phyloP scores from a whole-genome alignment of 306 rosid species.

The Vigna unguiculata region DNA sequence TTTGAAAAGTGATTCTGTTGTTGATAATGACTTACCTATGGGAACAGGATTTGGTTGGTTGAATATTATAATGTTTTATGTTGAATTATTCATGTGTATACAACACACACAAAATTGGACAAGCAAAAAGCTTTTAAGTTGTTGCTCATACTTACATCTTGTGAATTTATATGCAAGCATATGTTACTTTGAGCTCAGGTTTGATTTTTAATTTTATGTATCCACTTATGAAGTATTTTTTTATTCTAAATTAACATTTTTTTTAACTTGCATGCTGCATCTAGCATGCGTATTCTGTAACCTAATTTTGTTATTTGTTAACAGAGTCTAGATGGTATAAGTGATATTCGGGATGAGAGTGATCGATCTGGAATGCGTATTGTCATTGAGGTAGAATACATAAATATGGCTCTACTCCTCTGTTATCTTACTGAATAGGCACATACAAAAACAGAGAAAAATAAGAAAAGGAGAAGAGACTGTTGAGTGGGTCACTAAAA shows the following conservation, averaged over 20 bases:
- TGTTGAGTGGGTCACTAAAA: constrained; percentile 10
- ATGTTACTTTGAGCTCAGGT: neutral
- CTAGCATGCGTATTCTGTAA: constrained; percentile 20
- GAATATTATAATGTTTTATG: neutral
- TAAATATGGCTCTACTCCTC: constrained; percentile 14
- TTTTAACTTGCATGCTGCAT: constrained; percentile 15
- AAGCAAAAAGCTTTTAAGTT: neutral
- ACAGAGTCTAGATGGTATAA: constrained; percentile 88
- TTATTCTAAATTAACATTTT: neutral
- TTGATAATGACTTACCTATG: neutral
- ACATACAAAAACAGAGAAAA: neutral
- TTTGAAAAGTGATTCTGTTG: neutral
- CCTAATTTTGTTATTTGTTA: constrained; percentile 12
- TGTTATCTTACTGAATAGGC: constrained; percentile 18
- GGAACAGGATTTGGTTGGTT: constrained; percentile 14
- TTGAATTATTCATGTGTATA: neutral
- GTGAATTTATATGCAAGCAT: neutral
- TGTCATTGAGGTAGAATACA: constrained; percentile 78
- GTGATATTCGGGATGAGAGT: constrained; percentile 97
- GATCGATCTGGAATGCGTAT: constrained; percentile 98
- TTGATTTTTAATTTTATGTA: neutral
- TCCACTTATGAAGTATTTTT: neutral
- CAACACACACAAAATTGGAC: neutral
- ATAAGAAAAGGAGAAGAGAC: neutral
- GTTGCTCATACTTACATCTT: neutral